Evolutionary conservation across 768 basidiomycete species (phyloP).

Genomic region (Sporobolomyces phaffii): DNA sequence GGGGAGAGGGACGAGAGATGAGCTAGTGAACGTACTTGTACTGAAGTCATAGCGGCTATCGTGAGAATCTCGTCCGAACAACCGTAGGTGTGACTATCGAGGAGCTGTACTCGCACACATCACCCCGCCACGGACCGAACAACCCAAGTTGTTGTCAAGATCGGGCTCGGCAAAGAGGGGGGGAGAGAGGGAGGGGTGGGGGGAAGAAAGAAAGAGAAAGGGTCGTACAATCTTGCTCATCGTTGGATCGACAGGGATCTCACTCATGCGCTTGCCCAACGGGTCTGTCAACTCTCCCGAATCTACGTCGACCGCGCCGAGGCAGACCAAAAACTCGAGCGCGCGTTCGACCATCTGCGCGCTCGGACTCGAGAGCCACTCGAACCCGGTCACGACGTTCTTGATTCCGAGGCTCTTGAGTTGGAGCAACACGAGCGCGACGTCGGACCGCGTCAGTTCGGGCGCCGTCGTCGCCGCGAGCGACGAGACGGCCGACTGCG

Average conservation of each 20-base stretch:
- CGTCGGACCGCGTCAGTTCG: constrained; percentile 83
- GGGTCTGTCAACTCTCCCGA: constrained; percentile 69
- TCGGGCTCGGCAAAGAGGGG: too few species aligned
- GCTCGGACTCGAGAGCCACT: constrained; percentile 86
- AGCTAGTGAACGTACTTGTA: constrained; percentile 57
- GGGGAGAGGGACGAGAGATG: background rate
- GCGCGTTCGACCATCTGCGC: constrained; percentile 77
- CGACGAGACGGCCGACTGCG: constrained; percentile 56
- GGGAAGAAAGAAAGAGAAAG: constrained; percentile 20
- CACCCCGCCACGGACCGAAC: background rate
- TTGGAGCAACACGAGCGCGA: constrained; percentile 85
- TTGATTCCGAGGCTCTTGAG: constrained; percentile 92
- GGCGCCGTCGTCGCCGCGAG: constrained; percentile 71
- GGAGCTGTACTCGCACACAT: too few species aligned
- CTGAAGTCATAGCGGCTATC: constrained; percentile 88
- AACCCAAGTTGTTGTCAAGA: too few species aligned
- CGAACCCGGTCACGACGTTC: constrained; percentile 80
- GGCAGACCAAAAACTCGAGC: constrained; percentile 69
- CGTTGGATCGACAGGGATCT: constrained; percentile 86
- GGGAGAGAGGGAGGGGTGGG: too few species aligned
- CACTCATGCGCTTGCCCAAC: constrained; percentile 79
- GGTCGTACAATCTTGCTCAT: constrained; percentile 81
- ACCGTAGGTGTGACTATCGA: constrained; percentile 72
- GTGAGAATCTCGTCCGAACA: constrained; percentile 95
- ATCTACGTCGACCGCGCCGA: constrained; percentile 67